Percentiles rank a stretch among this genome's conserved stretches.
Evolutionary conservation across 2,329 filamentous ascomycete species (phyloP).

Genomic region (Apiospora sp.): DNA sequence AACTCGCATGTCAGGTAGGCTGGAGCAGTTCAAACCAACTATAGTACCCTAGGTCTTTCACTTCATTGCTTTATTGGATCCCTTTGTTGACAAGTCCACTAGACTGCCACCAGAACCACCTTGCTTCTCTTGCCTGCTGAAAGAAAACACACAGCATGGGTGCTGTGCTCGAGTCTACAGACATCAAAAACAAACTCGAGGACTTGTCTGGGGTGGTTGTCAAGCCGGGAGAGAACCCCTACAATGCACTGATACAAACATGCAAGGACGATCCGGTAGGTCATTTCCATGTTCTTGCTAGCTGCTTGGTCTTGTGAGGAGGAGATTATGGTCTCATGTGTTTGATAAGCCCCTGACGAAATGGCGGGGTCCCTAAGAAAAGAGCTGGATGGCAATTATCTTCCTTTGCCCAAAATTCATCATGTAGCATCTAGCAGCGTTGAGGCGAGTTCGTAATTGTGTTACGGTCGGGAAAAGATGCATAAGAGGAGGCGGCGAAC

Average conservation of each 20-base stretch:
- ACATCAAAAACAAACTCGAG: constrained; percentile 59
- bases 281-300: constrained; percentile 30
- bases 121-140: neutral
- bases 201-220: constrained; percentile 61
- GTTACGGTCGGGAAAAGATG: neutral
- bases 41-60: neutral
- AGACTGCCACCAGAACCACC: neutral
- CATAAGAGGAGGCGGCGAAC: neutral
- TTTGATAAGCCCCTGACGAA: neutral
- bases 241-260: constrained; percentile 74
- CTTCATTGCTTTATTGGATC: neutral
- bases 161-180: constrained; percentile 47
- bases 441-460: neutral
- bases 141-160: constrained; percentile 38
- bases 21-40: neutral
- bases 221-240: constrained; percentile 72
- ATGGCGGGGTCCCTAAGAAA: neutral
- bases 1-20: neutral
- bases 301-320: neutral
- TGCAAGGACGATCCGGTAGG: constrained; percentile 73
- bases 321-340: neutral
- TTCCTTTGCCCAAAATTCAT: neutral
- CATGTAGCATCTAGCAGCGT: neutral
- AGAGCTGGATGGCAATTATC: neutral
- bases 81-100: neutral